Conservation (phyloP, 2,329 filamentous ascomycete species). For the Hyphodiscus sp. region DNA sequence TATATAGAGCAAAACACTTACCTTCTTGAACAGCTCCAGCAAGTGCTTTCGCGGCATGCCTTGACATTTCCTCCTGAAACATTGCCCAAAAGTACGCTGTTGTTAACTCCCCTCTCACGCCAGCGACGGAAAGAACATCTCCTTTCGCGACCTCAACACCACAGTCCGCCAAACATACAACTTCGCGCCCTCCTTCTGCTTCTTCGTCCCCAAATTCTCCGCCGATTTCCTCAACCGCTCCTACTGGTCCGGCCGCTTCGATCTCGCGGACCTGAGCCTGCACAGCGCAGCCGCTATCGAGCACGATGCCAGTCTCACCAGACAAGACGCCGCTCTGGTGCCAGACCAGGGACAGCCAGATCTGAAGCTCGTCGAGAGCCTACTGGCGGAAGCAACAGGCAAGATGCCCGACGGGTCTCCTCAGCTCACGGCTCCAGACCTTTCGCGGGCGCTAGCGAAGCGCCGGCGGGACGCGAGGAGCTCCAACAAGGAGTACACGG, state of each 20-base stretch:
- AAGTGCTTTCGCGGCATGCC: background rate
- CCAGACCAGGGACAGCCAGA: slow-evolving; percentile 34
- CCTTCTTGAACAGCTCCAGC: slow-evolving; percentile 21
- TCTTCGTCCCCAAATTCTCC: slow-evolving; percentile 17
- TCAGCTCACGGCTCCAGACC: slow-evolving; percentile 32
- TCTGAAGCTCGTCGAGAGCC: slow-evolving; percentile 30
- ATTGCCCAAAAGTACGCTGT: background rate
- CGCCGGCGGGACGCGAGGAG: slow-evolving; percentile 30
- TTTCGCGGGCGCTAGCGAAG: slow-evolving; percentile 27
- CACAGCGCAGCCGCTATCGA: slow-evolving; percentile 12
- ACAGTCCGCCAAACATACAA: slow-evolving; percentile 9
- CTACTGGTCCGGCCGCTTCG: slow-evolving; percentile 13
- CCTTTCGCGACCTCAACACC: slow-evolving; percentile 9
- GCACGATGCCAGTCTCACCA: slow-evolving; percentile 19
- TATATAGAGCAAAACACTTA: slow-evolving; percentile 23
- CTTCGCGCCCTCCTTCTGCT: slow-evolving; percentile 17
- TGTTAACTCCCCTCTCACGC: background rate
- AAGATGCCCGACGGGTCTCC: slow-evolving; percentile 28
- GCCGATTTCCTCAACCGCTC: slow-evolving; percentile 21
- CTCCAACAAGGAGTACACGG: slow-evolving; percentile 32
- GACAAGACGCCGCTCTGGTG: slow-evolving; percentile 31
- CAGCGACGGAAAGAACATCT: background rate
- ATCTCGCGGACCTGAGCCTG: slow-evolving; percentile 11
- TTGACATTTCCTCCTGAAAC: too few species aligned
- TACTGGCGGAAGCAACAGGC: slow-evolving; percentile 32